phyloP scores from a whole-genome alignment of 129 eudicot genomes.

The Calendula officinalis region DNA sequence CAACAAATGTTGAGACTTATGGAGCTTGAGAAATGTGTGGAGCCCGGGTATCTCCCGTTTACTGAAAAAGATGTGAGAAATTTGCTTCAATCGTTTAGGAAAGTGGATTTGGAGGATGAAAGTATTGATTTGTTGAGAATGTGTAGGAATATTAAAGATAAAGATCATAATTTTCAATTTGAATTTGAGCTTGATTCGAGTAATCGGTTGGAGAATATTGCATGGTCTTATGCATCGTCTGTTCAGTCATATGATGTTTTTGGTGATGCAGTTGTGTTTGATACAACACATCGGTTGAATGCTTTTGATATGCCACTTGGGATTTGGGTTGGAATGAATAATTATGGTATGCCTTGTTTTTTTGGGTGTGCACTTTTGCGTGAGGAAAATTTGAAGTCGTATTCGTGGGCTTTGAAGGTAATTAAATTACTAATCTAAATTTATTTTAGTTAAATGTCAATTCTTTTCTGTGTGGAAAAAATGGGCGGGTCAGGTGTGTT shows the following conservation, averaged over 20 bases:
- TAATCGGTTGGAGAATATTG: slow-evolving; percentile 79
- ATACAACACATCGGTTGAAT: slow-evolving; percentile 91
- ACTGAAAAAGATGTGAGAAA: slow-evolving; percentile 96
- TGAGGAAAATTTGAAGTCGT: slow-evolving; percentile 84
- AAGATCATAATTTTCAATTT: slow-evolving; percentile 80
- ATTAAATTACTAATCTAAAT: slow-evolving; percentile 1
- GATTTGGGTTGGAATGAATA: slow-evolving; percentile 96
- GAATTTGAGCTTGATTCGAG: slow-evolving; percentile 71
- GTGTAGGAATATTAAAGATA: slow-evolving; percentile 94
- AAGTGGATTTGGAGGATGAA: slow-evolving; percentile 91
- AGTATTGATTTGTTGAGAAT: slow-evolving; percentile 78
- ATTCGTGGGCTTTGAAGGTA: slow-evolving; percentile 98
- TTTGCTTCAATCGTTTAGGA: slow-evolving; percentile 90
- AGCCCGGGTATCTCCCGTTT: slow-evolving; percentile 89
- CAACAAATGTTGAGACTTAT: slow-evolving; percentile 99
- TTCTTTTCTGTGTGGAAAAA: neutral
- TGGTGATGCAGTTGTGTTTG: slow-evolving; percentile 94
- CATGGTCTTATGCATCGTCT: slow-evolving; percentile 98
- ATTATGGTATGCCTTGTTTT: slow-evolving; percentile 98
- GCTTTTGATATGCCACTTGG: slow-evolving; percentile 99
- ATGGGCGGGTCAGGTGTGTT: no score
- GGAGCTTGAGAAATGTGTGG: slow-evolving; percentile 95
- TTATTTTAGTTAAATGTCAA: neutral
- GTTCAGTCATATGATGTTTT: slow-evolving; percentile 79
- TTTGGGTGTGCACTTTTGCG: slow-evolving; percentile 93